Evolutionary conservation across 495 filamentous ascomycete genomes (phyloP), one percentile per base, ranked within the genome.

Genomic region (Neurospora pannonica): DNA sequence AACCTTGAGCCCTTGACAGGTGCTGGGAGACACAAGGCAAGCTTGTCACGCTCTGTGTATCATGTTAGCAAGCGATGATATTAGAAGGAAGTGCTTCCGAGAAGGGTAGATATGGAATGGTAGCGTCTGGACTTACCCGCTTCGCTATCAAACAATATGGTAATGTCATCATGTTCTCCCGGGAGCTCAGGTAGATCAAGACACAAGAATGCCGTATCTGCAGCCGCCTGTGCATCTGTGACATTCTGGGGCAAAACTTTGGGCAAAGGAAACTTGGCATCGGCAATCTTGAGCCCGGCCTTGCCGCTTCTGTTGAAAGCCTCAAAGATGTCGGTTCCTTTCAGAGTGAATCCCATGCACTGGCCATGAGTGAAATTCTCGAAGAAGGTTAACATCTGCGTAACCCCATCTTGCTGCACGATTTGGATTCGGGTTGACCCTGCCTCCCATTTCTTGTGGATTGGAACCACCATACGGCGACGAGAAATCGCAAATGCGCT

Each of bases 401-500:
- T 81, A 38, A 89, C 86, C 79, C 89, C 92, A 54, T 92, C 90
- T 69, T 91, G 91, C 72, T 88, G 86, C 31, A 97, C 88, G 43
- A 97, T 84, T 80, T 97, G 94, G 31, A 97, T 83, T 19, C 94
- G 89, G 15, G 92, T 91, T 39, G 85, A 83, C 13, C 84, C 88
- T 2, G 94, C 92, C 77, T 95, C 93, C 93, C 93, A 95, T 80
- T 93, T 94, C 83, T 97, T 97, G 82, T 94, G 90, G 70, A 95
- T 93, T 1, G 93, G 93, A n/a, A 95, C 92, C 31, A 96, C 91
- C 88, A 92, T 93, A 74, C 92, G 88, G 60, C 93, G 88, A n/a
- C 93, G 92, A 3, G 93, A 90, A 73, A 97, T 96, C 74, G 90
- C 88, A 77, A 97, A 94, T 5, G 87, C 90, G 1, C 88, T 84